These are phyloP conservation scores for Populus deltoides DNA, from an alignment of 345 rosid species.

Conservation along the genomic window DNA sequence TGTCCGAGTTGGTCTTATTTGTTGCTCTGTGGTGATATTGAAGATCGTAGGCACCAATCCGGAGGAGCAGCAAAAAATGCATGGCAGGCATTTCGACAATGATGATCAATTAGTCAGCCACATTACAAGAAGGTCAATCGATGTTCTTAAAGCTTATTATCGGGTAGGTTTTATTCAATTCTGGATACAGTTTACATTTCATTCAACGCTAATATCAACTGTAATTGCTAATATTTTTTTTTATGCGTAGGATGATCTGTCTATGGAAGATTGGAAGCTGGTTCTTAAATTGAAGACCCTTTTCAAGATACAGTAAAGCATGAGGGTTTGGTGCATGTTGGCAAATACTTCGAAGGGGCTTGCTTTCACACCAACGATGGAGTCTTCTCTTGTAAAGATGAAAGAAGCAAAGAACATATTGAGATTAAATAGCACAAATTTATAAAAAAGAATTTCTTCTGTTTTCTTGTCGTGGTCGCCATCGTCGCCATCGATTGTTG, in stretches of 20 bases:
- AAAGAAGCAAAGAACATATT: too few species aligned
- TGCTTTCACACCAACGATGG: too few species aligned
- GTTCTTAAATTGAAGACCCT: slow-evolving; percentile 68
- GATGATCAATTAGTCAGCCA: slow-evolving; percentile 89
- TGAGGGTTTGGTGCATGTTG: not conserved
- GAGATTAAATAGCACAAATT: too few species aligned
- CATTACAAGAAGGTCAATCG: slow-evolving; percentile 77
- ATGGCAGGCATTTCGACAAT: slow-evolving; percentile 79
- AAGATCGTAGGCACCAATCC: slow-evolving; percentile 70
- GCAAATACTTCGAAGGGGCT: not conserved
- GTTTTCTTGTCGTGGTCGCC: too few species aligned
- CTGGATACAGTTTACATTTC: not conserved
- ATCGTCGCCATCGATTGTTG: too few species aligned
- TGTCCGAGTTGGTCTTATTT: not conserved
- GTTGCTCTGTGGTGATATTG: slow-evolving; percentile 4
- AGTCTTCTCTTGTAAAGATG: too few species aligned
- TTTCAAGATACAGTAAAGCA: slow-evolving; percentile 57
- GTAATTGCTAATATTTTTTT: not conserved
- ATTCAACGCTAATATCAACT: not conserved
- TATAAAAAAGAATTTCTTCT: too few species aligned
- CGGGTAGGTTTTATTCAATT: slow-evolving; percentile 47
- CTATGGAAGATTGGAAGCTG: slow-evolving; percentile 70
- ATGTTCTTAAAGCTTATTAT: slow-evolving; percentile 69
- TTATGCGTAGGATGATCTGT: slow-evolving; percentile 60
- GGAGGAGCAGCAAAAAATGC: slow-evolving; percentile 89